Conservation (phyloP, 129 eudicot species). For the Mikania micrantha region DNA sequence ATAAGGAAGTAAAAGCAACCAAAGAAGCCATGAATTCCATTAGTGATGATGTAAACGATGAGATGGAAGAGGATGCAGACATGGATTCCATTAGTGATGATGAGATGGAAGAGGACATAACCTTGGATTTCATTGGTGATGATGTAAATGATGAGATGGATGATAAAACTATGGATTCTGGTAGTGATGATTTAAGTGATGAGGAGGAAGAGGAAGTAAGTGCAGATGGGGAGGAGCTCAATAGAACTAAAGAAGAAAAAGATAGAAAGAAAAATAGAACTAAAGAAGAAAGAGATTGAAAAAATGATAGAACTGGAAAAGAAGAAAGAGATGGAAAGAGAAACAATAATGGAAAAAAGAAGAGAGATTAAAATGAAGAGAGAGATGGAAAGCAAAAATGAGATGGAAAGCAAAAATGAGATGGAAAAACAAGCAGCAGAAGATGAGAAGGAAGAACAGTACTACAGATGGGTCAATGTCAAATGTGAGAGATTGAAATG, state of each 20-base stretch:
- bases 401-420: slow-evolving; percentile 19
- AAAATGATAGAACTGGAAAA: background rate
- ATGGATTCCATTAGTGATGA: background rate
- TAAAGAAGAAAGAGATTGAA: slow-evolving; percentile 5
- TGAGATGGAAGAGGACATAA: background rate
- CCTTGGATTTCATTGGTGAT: background rate
- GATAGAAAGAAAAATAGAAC: slow-evolving; percentile 11
- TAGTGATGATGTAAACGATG: background rate
- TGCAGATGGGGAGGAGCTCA: background rate
- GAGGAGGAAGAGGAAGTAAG: background rate
- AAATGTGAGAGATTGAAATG: slow-evolving; percentile 10
- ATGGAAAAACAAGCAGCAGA: slow-evolving; percentile 20
- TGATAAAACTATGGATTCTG: background rate
- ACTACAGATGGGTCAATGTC: slow-evolving; percentile 10
- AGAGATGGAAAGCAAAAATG: no score
- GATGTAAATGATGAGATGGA: background rate
- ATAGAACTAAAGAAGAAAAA: background rate
- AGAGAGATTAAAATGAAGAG: slow-evolving; percentile 15
- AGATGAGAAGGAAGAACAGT: slow-evolving; percentile 22
- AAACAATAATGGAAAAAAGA: slow-evolving; percentile 14
- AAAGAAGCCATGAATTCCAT: background rate
- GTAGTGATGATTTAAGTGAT: background rate
- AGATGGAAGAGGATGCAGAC: background rate
- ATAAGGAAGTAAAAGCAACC: background rate
- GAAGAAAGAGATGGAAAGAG: slow-evolving; percentile 14